A percentile compares a stretch with the other conserved stretches of the same genome.
Evolutionary conservation across 179 eudicot genomes (phyloP).

Genomic region (Vitellaria paradoxa): DNA sequence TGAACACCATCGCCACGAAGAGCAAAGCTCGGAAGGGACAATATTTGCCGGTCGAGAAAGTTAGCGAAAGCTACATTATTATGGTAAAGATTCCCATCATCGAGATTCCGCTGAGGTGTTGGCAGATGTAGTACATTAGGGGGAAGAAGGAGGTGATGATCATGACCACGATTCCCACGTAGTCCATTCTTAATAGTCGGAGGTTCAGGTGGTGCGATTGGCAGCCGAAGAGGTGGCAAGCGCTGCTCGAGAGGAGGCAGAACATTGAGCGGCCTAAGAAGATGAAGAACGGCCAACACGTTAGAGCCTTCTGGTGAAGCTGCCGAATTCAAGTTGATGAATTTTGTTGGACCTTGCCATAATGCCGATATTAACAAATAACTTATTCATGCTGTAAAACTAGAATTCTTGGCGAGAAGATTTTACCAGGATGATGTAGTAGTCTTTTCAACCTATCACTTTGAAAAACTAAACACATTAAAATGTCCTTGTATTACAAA

Average conservation of each 20-base stretch:
- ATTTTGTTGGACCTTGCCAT: conserved; percentile 43
- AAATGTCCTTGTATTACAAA: too few species aligned
- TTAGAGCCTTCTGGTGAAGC: conserved; percentile 15
- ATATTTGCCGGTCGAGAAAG: conserved; percentile 54
- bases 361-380: not conserved
- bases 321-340: conserved; percentile 35
- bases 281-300: conserved; percentile 84
- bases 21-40: conserved; percentile 61
- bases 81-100: conserved; percentile 61
- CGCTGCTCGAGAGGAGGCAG: conserved; percentile 80
- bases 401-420: too few species aligned
- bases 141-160: conserved; percentile 97
- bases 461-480: too few species aligned
- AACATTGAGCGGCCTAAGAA: conserved; percentile 82
- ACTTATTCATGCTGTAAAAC: too few species aligned
- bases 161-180: conserved; percentile 79
- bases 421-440: too few species aligned
- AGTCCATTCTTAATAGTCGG: conserved; percentile 62
- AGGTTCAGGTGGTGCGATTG: conserved; percentile 65
- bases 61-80: conserved; percentile 56
- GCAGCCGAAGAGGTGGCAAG: conserved; percentile 91
- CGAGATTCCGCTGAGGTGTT: conserved; percentile 64
- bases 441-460: too few species aligned
- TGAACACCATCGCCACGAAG: conserved; percentile 82
- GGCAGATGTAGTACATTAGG: conserved; percentile 91